A percentile compares a stretch with the other conserved stretches of the same genome.
Evolutionary conservation across 306 rosid genomes (phyloP).

Genomic region (Prunus mongolica): DNA sequence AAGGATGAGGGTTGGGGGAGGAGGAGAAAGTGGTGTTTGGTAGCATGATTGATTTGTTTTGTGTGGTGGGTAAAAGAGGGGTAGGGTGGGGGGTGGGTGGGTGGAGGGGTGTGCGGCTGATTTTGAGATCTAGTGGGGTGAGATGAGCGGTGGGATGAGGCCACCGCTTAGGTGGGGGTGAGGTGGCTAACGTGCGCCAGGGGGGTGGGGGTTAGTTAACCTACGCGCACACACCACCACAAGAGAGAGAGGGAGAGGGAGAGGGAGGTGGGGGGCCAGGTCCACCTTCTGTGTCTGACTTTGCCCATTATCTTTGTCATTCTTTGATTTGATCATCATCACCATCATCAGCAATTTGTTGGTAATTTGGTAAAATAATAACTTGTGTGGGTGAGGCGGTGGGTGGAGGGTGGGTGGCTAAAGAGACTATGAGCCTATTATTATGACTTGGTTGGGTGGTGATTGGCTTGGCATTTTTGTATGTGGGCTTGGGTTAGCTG

Average conservation of each 20-base stretch:
- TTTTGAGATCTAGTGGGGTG: conserved; percentile 57
- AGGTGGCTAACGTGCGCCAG: conserved; percentile 49
- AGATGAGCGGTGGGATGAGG: conserved; percentile 61
- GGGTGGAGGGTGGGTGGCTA: conserved; percentile 23
- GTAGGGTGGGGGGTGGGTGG: conserved; percentile 15
- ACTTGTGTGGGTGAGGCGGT: not conserved
- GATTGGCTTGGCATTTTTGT: not conserved
- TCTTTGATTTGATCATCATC: not conserved
- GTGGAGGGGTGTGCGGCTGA: conserved; percentile 69
- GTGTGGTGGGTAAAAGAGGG: conserved; percentile 18
- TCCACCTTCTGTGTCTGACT: conserved; percentile 29
- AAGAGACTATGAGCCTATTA: not conserved
- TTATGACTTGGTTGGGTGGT: not conserved
- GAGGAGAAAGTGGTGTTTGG: conserved; percentile 32
- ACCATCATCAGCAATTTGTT: not conserved
- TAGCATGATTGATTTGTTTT: conserved; percentile 26
- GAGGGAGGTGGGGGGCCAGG: conserved; percentile 9
- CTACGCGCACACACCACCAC: conserved; percentile 20
- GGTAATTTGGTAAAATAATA: not conserved
- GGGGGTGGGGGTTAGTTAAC: conserved; percentile 6
- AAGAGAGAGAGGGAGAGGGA: not conserved
- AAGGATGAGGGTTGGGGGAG: not conserved
- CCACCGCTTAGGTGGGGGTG: conserved; percentile 77
- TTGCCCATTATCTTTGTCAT: conserved; percentile 15
- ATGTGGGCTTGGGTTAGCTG: not conserved